Base-by-base conservation (phyloP, 2,329 filamentous ascomycete genomes). In the Pezicula radicicola region DNA sequence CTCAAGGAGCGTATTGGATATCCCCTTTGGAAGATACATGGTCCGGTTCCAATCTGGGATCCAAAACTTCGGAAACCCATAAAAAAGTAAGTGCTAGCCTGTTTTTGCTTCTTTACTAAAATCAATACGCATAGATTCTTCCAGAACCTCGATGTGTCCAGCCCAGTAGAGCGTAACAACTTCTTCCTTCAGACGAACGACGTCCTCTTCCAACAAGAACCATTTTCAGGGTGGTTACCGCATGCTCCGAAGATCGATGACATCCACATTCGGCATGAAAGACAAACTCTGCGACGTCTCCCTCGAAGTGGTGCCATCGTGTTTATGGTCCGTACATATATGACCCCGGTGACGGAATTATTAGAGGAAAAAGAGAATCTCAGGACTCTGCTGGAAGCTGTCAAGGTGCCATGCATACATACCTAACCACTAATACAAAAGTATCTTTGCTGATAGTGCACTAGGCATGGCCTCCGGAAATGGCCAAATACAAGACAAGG, bases 11-110 rank as follows among this genome's bases (percentile, higher is more conserved):
- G 75, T 15, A 75, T 79, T 46, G 76, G 75, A 28, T 76, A 70
- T 65, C 72, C 75, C 0, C 67, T 79, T 37, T 69, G 71, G 36
- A 66, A 68, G 45, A 68, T 79, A 49, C 73, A 77, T 52, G 64
- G 64, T 4, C 69, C 72, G 5, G 72, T 79, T 4, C 70, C 73
- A 3, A 59, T 73, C 19, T 79, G 77, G 76, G 67, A 76, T 39
- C 66, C 73, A 59, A 72, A 72, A 58, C 67, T 71, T 28, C 67
- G 66, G 28, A 66, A 65, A 40, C 68, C 69, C 6, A 71, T 73
- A 43, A 68, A 72, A 61, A 72, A 71, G 71, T 72, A 57, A 60
- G 69, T 59, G 12, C 19, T 9, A 2, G 16, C 13, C 37, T 33
- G 9, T 33, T 33, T 33, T 7, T 33, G 13, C 35, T 36, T 6